Percentiles rank a stretch among this genome's conserved stretches.
These are phyloP conservation scores for Capronia americana DNA, from an alignment of 2,329 filamentous ascomycete species.

Conservation along the genomic window DNA sequence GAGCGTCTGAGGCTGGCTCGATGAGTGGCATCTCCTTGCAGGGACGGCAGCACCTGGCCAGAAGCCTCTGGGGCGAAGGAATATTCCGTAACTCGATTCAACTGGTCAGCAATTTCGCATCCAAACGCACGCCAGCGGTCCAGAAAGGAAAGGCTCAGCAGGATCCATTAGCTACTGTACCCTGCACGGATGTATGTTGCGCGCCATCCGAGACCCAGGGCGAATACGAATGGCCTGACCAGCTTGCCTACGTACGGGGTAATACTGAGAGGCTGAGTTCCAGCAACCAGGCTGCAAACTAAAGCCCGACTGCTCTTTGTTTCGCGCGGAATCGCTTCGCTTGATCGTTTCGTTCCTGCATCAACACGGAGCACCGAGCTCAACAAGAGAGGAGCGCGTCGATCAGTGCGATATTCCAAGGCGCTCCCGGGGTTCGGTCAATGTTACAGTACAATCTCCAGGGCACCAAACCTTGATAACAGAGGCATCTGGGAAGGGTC, in stretches of 20 bases:
- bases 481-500: neutral
- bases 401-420: neutral
- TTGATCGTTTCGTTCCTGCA: neutral
- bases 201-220: neutral
- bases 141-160: neutral
- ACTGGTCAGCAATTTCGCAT: constrained; percentile 14
- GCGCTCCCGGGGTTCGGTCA: neutral
- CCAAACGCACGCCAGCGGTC: neutral
- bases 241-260: neutral
- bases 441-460: neutral
- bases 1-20: neutral
- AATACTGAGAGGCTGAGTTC: neutral
- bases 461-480: neutral
- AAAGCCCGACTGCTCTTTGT: neutral
- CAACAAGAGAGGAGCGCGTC: neutral
- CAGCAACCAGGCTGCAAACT: neutral
- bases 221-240: neutral
- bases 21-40: neutral
- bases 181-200: constrained; percentile 1
- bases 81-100: neutral
- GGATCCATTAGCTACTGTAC: neutral
- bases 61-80: neutral
- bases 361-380: neutral
- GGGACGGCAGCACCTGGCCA: neutral
- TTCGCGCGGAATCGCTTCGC: neutral